phyloP scores from a whole-genome alignment of 2,329 filamentous ascomycete species.

The Phoma sp. region DNA sequence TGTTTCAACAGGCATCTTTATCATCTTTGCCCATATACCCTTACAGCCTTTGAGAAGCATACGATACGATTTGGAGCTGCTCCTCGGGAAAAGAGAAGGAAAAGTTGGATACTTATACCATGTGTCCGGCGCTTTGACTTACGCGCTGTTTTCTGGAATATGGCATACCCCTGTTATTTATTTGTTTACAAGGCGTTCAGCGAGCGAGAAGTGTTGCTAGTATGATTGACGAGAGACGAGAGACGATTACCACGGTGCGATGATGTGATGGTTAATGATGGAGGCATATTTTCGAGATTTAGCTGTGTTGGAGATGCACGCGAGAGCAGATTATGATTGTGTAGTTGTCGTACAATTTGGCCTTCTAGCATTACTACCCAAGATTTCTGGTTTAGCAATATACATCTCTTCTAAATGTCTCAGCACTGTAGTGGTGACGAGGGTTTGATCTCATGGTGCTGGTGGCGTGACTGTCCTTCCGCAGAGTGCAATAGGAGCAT shows the following conservation, averaged over 20 bases:
- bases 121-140: background rate
- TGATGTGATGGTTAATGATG: background rate
- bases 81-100: constrained; percentile 2
- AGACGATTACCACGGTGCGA: background rate
- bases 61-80: constrained; percentile 2
- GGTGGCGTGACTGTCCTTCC: no score
- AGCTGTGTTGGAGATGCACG: background rate
- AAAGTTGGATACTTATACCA: constrained; percentile 10
- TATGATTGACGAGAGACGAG: background rate
- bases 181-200: background rate
- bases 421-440: no score
- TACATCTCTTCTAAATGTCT: background rate
- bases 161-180: constrained; percentile 2
- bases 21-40: constrained; percentile 15
- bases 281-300: background rate
- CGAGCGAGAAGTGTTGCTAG: background rate
- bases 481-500: no score
- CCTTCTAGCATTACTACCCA: constrained; percentile 11
- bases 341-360: background rate
- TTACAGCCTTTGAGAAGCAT: constrained; percentile 10
- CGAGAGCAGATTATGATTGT: background rate
- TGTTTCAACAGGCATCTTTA: constrained; percentile 4
- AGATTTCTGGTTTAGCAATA: constrained; percentile 1
- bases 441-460: background rate
- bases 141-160: background rate